Evolutionary conservation across 768 basidiomycete genomes (phyloP).

Genomic region (Suillus alpinus): DNA sequence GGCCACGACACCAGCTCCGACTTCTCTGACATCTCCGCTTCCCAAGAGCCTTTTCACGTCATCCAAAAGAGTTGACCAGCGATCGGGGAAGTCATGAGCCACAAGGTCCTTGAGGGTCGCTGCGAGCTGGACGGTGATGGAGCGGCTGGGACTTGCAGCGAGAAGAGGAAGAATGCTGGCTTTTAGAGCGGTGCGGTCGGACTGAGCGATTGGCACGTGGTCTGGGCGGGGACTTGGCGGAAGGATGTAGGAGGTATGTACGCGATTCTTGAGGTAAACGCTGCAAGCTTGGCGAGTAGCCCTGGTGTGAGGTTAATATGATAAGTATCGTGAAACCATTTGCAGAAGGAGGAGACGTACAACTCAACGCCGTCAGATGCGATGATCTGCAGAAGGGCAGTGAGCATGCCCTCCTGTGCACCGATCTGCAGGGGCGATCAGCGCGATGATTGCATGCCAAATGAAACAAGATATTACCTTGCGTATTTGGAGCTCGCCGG

Average conservation of each 20-base stretch:
- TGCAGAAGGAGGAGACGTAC: constrained; percentile 42
- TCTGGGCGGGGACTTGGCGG: constrained; percentile 47
- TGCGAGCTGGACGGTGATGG: constrained; percentile 74
- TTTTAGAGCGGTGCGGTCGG: constrained; percentile 49
- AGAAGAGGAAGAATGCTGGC: constrained; percentile 63
- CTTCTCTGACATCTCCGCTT: constrained; percentile 65
- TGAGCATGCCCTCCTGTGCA: constrained; percentile 76
- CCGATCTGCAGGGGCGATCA: constrained; percentile 52
- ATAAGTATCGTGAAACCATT: background rate
- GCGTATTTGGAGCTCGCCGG: constrained; percentile 84
- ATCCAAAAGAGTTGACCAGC: constrained; percentile 70
- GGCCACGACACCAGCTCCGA: constrained; percentile 79
- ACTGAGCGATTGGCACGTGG: constrained; percentile 54
- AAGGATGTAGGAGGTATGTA: constrained; percentile 61
- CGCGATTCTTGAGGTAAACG: constrained; percentile 90
- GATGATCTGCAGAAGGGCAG: constrained; percentile 85
- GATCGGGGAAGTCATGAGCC: constrained; percentile 72
- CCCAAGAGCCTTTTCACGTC: constrained; percentile 61
- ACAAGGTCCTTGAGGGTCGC: constrained; percentile 72
- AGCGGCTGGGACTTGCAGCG: constrained; percentile 60
- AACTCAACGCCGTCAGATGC: constrained; percentile 72
- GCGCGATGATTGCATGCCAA: constrained; percentile 1
- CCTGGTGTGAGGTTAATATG: constrained; percentile 33
- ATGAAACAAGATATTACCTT: constrained; percentile 46
- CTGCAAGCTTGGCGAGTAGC: constrained; percentile 82